Evolutionary conservation across 768 basidiomycete species (phyloP).

Genomic region (Paxillus ammoniavirescens): DNA sequence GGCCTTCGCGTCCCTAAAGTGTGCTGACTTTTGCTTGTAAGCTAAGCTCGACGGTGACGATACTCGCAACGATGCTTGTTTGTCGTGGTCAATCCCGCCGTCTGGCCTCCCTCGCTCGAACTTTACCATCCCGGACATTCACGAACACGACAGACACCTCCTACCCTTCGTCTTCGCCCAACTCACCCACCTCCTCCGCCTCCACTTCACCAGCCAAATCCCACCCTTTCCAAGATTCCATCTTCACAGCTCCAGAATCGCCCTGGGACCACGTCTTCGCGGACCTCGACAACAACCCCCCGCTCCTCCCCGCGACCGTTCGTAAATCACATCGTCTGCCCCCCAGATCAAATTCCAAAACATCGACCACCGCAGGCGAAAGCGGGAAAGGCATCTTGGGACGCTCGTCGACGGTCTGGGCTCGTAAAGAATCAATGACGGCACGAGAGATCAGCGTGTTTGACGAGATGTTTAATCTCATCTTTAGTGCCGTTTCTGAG

Average conservation of each 20-base stretch:
- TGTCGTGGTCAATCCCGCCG: conserved; percentile 11
- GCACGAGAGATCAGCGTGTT: conserved; percentile 64
- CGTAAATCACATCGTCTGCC: conserved; percentile 16
- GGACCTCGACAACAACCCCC: conserved; percentile 37
- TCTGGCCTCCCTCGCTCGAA: neutral
- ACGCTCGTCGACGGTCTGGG: conserved; percentile 10
- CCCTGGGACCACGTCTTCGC: conserved; percentile 58
- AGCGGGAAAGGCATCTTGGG: conserved; percentile 1
- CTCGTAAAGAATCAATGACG: conserved; percentile 60
- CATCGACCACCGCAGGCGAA: neutral
- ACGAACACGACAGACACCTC: neutral
- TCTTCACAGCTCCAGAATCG: conserved; percentile 35
- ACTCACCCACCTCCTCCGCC: neutral
- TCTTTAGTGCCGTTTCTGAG: conserved; percentile 55
- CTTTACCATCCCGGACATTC: conserved; percentile 3
- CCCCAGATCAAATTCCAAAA: neutral
- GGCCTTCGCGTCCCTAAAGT: too few relatives aligned
- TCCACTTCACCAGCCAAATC: neutral
- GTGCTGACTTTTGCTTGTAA: neutral
- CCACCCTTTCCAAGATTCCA: conserved; percentile 21
- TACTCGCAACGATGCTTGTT: conserved; percentile 15
- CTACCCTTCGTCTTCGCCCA: neutral
- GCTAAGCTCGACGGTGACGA: neutral
- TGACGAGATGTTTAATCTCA: conserved; percentile 71
- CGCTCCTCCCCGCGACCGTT: conserved; percentile 18